These are phyloP conservation scores for Dioszegia hungarica DNA, from an alignment of 768 basidiomycete species.

Conservation along the genomic window DNA sequence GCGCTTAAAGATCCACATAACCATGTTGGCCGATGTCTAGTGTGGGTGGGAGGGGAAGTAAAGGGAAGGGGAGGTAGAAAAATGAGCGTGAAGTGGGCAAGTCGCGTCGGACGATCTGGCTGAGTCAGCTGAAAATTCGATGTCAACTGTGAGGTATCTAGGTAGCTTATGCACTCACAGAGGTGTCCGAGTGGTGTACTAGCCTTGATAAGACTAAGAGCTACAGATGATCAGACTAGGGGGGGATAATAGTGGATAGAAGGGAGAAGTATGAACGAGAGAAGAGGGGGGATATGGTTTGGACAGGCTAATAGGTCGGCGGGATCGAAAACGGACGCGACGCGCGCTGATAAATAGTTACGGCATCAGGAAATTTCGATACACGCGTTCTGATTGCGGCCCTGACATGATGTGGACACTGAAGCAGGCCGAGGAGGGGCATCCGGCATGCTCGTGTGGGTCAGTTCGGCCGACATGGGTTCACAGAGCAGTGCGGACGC, in stretches of 20 bases:
- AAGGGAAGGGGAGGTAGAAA: not conserved
- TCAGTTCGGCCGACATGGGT: too few species aligned
- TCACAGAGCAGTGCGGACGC: too few species aligned
- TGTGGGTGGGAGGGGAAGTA: not conserved
- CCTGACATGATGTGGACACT: too few species aligned
- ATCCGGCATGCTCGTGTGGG: too few species aligned
- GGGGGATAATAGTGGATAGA: not conserved
- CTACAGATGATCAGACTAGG: not conserved
- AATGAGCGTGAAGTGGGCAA: not conserved
- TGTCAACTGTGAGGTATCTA: too few species aligned
- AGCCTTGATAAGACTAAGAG: not conserved
- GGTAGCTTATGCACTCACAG: not conserved
- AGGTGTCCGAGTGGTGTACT: not conserved
- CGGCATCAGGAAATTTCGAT: too few species aligned
- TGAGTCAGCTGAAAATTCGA: constrained; percentile 11
- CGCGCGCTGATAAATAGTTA: too few species aligned
- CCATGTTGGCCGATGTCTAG: constrained; percentile 27
- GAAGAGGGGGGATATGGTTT: not conserved
- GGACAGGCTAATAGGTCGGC: not conserved
- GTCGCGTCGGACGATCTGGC: constrained; percentile 4
- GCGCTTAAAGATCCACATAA: constrained; percentile 47
- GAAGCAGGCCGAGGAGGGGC: too few species aligned
- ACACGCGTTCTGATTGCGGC: too few species aligned
- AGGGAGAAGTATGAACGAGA: not conserved
- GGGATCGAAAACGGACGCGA: not conserved